Percentiles rank a stretch among this genome's conserved stretches.
Evolutionary conservation across 371 early-diverging fungal genomes (phyloP).

Genomic region (Zychaea mexicana): DNA sequence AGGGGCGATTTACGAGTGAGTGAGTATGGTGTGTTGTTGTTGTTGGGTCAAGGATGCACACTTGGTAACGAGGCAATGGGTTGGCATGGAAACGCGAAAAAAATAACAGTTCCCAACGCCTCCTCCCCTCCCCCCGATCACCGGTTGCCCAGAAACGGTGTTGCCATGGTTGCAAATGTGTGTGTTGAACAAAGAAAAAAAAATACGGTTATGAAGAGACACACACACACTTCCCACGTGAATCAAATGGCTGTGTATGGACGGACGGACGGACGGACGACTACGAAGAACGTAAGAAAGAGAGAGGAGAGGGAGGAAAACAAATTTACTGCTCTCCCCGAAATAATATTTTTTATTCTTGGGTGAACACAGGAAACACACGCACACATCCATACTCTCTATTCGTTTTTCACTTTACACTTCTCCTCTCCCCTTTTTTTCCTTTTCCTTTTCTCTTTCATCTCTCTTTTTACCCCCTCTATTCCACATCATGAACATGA

Average conservation of each 20-base stretch:
- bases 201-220: no score
- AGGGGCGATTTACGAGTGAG: no score
- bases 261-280: neutral
- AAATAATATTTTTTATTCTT: neutral
- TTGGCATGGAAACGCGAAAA: no score
- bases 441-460: neutral
- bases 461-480: neutral
- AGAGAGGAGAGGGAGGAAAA: neutral
- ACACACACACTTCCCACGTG: neutral
- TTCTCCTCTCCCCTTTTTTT: constrained; percentile 4
- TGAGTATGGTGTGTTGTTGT: no score
- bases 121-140: no score
- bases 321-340: neutral
- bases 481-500: constrained; percentile 14
- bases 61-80: no score
- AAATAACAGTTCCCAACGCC: no score
- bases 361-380: neutral
- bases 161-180: no score
- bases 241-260: no score
- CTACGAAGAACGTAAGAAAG: neutral
- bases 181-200: no score
- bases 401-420: neutral
- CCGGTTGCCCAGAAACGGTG: no score
- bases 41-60: no score
- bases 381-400: neutral